phyloP scores from a whole-genome alignment of 2,329 filamentous ascomycete species.

The Cercospora zeae-maydis region DNA sequence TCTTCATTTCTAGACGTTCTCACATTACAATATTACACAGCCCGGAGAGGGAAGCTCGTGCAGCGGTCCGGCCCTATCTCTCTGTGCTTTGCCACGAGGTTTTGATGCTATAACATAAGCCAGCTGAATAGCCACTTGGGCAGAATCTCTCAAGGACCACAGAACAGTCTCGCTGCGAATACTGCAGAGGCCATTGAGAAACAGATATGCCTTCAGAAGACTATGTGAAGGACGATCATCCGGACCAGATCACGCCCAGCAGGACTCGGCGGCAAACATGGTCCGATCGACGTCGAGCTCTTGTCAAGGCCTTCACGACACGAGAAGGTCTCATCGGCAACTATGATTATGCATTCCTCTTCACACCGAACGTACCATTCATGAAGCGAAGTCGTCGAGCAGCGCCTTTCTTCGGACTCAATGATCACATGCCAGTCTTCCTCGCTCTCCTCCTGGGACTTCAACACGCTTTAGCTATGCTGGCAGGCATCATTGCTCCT shows the following conservation, averaged over 20 bases:
- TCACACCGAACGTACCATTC: slow-evolving; percentile 78
- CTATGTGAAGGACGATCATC: slow-evolving; percentile 40
- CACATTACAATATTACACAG: neutral
- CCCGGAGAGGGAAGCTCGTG: neutral
- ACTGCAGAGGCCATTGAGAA: neutral
- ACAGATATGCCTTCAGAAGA: slow-evolving; percentile 27
- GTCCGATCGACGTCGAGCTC: slow-evolving; percentile 40
- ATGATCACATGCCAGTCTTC: slow-evolving; percentile 72
- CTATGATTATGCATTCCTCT: slow-evolving; percentile 89
- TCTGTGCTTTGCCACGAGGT: neutral
- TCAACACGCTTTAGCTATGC: slow-evolving; percentile 75
- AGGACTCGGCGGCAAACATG: slow-evolving; percentile 41
- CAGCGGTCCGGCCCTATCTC: neutral
- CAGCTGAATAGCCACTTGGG: neutral
- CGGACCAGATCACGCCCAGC: slow-evolving; percentile 45
- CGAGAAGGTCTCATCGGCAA: slow-evolving; percentile 70
- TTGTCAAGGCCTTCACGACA: slow-evolving; percentile 48
- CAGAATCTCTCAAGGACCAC: neutral
- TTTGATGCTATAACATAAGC: neutral
- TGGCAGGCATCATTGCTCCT: slow-evolving; percentile 66
- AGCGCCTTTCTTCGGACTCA: slow-evolving; percentile 81
- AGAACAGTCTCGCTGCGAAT: neutral
- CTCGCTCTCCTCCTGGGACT: slow-evolving; percentile 71
- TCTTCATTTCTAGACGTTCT: neutral
- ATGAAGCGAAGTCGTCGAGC: slow-evolving; percentile 59